These are phyloP conservation scores for Dipteronia sinensis DNA, from an alignment of 345 rosid species.

Conservation along the genomic window DNA sequence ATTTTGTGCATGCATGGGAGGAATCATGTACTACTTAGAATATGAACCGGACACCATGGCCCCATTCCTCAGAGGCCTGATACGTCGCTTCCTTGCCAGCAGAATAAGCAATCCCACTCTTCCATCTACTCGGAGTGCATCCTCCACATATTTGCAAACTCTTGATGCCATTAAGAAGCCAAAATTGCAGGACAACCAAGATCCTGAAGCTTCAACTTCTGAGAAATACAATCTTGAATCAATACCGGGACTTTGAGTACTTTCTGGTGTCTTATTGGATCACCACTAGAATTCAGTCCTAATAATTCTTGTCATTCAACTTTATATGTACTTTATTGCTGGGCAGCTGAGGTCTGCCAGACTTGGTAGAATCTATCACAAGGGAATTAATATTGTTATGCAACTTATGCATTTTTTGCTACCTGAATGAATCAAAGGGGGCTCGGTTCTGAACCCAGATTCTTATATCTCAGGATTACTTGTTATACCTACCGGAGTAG, in stretches of 20 bases:
- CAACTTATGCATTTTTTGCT: not conserved
- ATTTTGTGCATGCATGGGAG: slow-evolving; percentile 98
- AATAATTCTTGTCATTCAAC: slow-evolving; percentile 26
- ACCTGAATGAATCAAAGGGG: slow-evolving; percentile 10
- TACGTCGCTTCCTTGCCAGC: slow-evolving; percentile 95
- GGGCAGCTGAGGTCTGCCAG: slow-evolving; percentile 10
- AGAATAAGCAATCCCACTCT: slow-evolving; percentile 80
- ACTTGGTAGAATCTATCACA: slow-evolving; percentile 1
- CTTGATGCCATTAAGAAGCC: slow-evolving; percentile 67
- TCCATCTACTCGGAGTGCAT: slow-evolving; percentile 53
- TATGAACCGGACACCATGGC: slow-evolving; percentile 97
- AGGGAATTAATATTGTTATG: not conserved
- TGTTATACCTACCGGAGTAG: not conserved
- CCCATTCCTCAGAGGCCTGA: slow-evolving; percentile 85
- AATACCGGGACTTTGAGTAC: slow-evolving; percentile 76
- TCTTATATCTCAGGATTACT: not conserved
- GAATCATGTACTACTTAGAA: slow-evolving; percentile 94
- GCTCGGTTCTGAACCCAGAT: slow-evolving; percentile 13
- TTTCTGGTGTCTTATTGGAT: slow-evolving; percentile 14
- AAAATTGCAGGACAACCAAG: slow-evolving; percentile 51
- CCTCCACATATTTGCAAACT: slow-evolving; percentile 68
- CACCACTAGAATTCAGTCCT: slow-evolving; percentile 9
- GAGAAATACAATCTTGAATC: slow-evolving; percentile 89
- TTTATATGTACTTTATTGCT: not conserved
- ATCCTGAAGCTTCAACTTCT: slow-evolving; percentile 46